These are phyloP conservation scores for Neonectria hederae DNA, from an alignment of 2,329 filamentous ascomycete genomes.

Conservation along the genomic window DNA sequence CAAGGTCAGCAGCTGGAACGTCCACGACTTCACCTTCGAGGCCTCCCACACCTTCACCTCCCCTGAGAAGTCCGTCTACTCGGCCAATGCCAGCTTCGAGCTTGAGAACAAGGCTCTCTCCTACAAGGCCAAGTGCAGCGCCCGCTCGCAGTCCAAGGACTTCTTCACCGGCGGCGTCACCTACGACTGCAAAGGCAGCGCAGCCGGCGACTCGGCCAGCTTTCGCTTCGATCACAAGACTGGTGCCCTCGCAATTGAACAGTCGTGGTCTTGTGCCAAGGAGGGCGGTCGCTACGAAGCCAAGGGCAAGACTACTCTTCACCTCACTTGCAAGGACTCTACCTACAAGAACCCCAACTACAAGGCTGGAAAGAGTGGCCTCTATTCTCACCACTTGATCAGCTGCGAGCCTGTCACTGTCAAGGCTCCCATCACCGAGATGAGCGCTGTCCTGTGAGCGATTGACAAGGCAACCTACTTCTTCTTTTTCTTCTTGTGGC, in stretches of 20 bases:
- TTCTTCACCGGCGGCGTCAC: slow-evolving; percentile 59
- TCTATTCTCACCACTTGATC: slow-evolving; percentile 42
- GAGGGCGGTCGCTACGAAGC: slow-evolving; percentile 48
- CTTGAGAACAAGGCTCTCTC: slow-evolving; percentile 57
- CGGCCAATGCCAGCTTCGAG: slow-evolving; percentile 58
- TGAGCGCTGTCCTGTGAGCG: slow-evolving; percentile 42
- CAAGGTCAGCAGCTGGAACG: slow-evolving; percentile 48
- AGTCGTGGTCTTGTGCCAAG: slow-evolving; percentile 59
- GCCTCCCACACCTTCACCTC: slow-evolving; percentile 58
- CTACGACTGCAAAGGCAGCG: slow-evolving; percentile 55
- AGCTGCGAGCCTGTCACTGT: slow-evolving; percentile 42
- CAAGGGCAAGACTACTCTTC: slow-evolving; percentile 39
- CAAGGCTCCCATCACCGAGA: slow-evolving; percentile 41
- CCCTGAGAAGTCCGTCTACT: slow-evolving; percentile 59
- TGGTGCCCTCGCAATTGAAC: slow-evolving; percentile 53
- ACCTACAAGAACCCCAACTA: slow-evolving; percentile 45
- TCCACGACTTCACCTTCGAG: slow-evolving; percentile 58
- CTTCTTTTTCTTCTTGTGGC: not conserved
- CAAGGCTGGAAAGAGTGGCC: slow-evolving; percentile 38
- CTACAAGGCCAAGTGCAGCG: slow-evolving; percentile 52
- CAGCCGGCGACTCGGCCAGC: slow-evolving; percentile 42
- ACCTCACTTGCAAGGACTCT: slow-evolving; percentile 42
- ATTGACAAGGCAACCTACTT: not conserved
- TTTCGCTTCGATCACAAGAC: slow-evolving; percentile 56
- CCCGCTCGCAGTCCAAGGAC: slow-evolving; percentile 52